A percentile compares a stretch with the other conserved stretches of the same genome.
phyloP scores from a whole-genome alignment of 768 basidiomycete species.

The Phlebiopsis gigantea region DNA sequence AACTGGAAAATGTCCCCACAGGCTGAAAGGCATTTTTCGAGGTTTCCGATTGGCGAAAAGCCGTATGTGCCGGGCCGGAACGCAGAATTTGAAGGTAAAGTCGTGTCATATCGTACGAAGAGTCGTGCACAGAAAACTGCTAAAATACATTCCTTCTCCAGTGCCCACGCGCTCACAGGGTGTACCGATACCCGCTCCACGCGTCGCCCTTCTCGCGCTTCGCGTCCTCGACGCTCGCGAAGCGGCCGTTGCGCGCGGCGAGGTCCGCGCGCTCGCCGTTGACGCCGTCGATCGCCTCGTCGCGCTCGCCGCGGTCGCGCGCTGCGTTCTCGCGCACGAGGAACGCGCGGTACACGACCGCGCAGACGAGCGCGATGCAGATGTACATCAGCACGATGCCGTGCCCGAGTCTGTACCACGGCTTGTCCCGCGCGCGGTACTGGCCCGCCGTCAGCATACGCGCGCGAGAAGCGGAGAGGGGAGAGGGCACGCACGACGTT shows the following conservation, averaged over 20 bases:
- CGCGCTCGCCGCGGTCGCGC: conserved; percentile 62
- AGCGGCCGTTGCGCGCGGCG: conserved; percentile 50
- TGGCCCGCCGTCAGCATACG: conserved; percentile 15
- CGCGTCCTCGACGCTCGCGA: conserved; percentile 54
- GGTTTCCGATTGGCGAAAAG: too few relatives aligned
- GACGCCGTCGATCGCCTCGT: conserved; percentile 57
- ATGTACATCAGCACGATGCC: conserved; percentile 73
- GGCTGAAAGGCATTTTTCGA: too few relatives aligned
- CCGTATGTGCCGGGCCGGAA: too few relatives aligned
- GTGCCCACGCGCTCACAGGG: conserved; percentile 35
- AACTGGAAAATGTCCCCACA: too few relatives aligned
- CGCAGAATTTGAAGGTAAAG: too few relatives aligned
- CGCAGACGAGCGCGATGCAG: conserved; percentile 50
- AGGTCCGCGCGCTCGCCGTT: conserved; percentile 30
- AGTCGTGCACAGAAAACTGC: too few relatives aligned
- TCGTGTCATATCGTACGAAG: too few relatives aligned
- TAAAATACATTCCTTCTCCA: too few relatives aligned
- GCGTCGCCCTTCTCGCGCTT: conserved; percentile 65
- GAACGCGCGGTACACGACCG: conserved; percentile 34
- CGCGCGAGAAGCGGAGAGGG: not conserved
- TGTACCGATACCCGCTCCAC: conserved; percentile 77
- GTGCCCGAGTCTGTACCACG: conserved; percentile 61
- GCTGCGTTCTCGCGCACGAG: conserved; percentile 58
- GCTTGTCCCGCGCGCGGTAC: conserved; percentile 62
- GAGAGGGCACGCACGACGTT: conserved; percentile 51